Conservation (phyloP, 1,139 yeast species). For the Trichomonascaceae sp. region DNA sequence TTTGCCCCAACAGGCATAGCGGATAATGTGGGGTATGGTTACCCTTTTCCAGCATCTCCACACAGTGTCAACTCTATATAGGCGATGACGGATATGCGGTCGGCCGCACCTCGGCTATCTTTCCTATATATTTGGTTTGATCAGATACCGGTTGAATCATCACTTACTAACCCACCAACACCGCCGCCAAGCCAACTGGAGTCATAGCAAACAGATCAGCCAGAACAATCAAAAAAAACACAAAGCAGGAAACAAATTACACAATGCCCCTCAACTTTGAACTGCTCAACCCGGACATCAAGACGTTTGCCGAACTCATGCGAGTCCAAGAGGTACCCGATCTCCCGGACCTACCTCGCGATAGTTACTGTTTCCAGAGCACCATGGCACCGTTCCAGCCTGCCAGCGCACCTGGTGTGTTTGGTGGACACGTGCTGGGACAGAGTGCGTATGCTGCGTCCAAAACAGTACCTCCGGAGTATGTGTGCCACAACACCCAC, state of each 20-base stretch:
- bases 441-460: slow-evolving; percentile 20
- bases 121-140: too few species aligned
- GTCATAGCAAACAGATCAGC: slow-evolving; percentile 3
- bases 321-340: slow-evolving; percentile 10
- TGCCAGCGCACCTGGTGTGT: slow-evolving; percentile 18
- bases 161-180: too few species aligned
- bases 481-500: slow-evolving; percentile 17
- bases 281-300: slow-evolving; percentile 11
- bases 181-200: slow-evolving; percentile 3
- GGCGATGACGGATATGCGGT: too few species aligned
- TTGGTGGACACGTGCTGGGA: slow-evolving; percentile 24
- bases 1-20: too few species aligned
- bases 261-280: slow-evolving; percentile 3
- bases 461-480: slow-evolving; percentile 14
- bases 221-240: too few species aligned
- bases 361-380: slow-evolving; percentile 14
- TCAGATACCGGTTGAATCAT: too few species aligned
- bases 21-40: too few species aligned
- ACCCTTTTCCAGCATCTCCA: too few species aligned
- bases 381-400: slow-evolving; percentile 17
- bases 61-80: too few species aligned
- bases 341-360: slow-evolving; percentile 7
- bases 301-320: slow-evolving; percentile 17
- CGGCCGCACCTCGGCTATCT: too few species aligned
- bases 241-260: too few species aligned